A percentile compares a stretch with the other conserved stretches of the same genome.
phyloP scores from a whole-genome alignment of 805 yeast species.

The Myxozyma geophila region DNA sequence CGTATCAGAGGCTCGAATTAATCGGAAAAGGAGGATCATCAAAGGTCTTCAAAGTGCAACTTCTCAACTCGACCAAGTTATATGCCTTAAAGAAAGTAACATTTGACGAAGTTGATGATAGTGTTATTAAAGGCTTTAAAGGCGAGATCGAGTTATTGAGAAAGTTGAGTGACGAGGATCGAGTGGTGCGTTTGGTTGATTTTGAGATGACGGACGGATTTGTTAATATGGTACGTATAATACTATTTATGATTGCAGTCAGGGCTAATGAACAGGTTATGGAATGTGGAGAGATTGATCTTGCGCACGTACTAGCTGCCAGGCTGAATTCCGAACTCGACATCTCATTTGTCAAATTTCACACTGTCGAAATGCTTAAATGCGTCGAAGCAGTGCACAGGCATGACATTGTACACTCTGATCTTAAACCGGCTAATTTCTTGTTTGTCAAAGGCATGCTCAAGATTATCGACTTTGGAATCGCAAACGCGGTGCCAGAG shows the following conservation, averaged over 20 bases:
- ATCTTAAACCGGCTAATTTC: slow-evolving; percentile 64
- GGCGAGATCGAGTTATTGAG: slow-evolving; percentile 83
- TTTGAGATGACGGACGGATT: slow-evolving; percentile 68
- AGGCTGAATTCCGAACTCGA: slow-evolving; percentile 61
- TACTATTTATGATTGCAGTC: not conserved
- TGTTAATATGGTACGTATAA: slow-evolving; percentile 58
- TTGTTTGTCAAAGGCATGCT: slow-evolving; percentile 72
- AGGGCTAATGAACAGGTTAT: slow-evolving; percentile 47
- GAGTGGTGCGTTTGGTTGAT: slow-evolving; percentile 82
- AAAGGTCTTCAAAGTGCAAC: slow-evolving; percentile 79
- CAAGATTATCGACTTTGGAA: slow-evolving; percentile 92
- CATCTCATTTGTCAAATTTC: slow-evolving; percentile 75
- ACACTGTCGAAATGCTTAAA: slow-evolving; percentile 73
- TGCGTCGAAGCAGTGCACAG: slow-evolving; percentile 90
- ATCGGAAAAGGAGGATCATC: slow-evolving; percentile 93
- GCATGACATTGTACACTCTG: slow-evolving; percentile 84
- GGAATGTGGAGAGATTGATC: slow-evolving; percentile 94
- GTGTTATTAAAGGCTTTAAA: slow-evolving; percentile 76
- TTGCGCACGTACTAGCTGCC: slow-evolving; percentile 75
- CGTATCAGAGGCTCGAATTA: slow-evolving; percentile 74
- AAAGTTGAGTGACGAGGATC: slow-evolving; percentile 59
- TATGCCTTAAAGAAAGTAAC: slow-evolving; percentile 83
- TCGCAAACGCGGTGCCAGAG: slow-evolving; percentile 88
- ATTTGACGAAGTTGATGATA: slow-evolving; percentile 74
- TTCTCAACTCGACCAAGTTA: slow-evolving; percentile 53